Evolutionary conservation across 164 flowering plant genomes (phyloP).

Genomic region (Litsea cubeba): DNA sequence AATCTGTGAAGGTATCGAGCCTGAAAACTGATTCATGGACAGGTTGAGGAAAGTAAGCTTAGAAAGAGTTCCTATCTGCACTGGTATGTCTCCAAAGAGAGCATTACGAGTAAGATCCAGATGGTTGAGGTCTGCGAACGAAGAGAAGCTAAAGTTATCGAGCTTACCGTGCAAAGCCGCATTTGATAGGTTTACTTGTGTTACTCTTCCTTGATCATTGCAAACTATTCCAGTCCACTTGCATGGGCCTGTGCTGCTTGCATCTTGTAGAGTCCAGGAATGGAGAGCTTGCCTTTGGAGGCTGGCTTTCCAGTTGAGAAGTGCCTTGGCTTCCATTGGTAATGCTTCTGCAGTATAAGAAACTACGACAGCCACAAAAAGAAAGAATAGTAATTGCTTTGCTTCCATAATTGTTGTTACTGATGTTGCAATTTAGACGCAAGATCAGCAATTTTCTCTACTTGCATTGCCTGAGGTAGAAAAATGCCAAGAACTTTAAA

Average conservation of each 20-base stretch:
- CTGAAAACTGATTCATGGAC: constrained; percentile 14
- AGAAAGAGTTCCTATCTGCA: constrained; percentile 14
- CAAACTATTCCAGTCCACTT: constrained; percentile 21
- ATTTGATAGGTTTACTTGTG: constrained; percentile 8
- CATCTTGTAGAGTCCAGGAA: neutral
- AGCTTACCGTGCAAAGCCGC: constrained; percentile 13
- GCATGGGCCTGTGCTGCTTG: constrained; percentile 1
- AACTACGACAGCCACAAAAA: neutral
- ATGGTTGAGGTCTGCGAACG: constrained; percentile 15
- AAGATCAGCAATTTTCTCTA: too few species aligned
- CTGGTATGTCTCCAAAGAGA: constrained; percentile 17
- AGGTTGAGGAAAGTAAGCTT: constrained; percentile 21
- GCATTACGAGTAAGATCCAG: constrained; percentile 11
- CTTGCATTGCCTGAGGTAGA: too few species aligned
- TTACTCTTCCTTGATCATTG: constrained; percentile 9
- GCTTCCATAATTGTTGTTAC: neutral
- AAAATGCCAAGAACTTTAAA: too few species aligned
- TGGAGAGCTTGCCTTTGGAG: neutral
- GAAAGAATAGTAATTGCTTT: neutral
- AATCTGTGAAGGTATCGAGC: constrained; percentile 16
- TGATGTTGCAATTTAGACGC: neutral
- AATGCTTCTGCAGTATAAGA: neutral
- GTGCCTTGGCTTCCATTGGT: neutral
- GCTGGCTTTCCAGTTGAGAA: constrained; percentile 2
- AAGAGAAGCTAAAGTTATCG: constrained; percentile 17